Conservation (phyloP, 2,329 filamentous ascomycete genomes). For the Ceratocystis huliohia region DNA sequence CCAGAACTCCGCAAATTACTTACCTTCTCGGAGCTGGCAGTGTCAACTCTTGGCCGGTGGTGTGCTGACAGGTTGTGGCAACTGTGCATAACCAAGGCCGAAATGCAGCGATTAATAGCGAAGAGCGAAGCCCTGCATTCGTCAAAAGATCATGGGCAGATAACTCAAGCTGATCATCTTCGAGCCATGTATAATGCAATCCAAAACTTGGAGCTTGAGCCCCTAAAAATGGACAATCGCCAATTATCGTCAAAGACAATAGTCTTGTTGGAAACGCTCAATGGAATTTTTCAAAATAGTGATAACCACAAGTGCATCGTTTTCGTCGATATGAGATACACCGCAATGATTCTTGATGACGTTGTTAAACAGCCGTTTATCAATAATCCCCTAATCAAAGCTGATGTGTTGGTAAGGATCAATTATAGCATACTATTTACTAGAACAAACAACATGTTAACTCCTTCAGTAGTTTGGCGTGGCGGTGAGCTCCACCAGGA, state of each 20-base stretch:
- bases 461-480: slow-evolving; percentile 24
- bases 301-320: slow-evolving; percentile 63
- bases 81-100: slow-evolving; percentile 51
- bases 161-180: not conserved
- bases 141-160: not conserved
- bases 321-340: slow-evolving; percentile 69
- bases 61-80: slow-evolving; percentile 73
- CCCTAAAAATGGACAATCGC: not conserved
- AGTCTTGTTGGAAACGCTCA: slow-evolving; percentile 47
- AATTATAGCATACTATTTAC: no score
- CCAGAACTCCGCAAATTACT: slow-evolving; percentile 45
- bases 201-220: not conserved
- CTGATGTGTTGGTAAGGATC: slow-evolving; percentile 47
- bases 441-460: slow-evolving; percentile 27
- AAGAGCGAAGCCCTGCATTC: slow-evolving; percentile 28
- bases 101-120: slow-evolving; percentile 48
- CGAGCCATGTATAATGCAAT: not conserved
- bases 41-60: slow-evolving; percentile 64
- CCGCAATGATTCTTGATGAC: slow-evolving; percentile 58
- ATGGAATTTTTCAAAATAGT: slow-evolving; percentile 46
- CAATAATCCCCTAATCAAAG: slow-evolving; percentile 44
- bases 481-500: slow-evolving; percentile 29
- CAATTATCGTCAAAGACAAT: slow-evolving; percentile 62
- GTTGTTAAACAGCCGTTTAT: slow-evolving; percentile 48
- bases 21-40: slow-evolving; percentile 44